Conservation (phyloP, 2,329 filamentous ascomycete genomes). For the Elsinoe perseae region DNA sequence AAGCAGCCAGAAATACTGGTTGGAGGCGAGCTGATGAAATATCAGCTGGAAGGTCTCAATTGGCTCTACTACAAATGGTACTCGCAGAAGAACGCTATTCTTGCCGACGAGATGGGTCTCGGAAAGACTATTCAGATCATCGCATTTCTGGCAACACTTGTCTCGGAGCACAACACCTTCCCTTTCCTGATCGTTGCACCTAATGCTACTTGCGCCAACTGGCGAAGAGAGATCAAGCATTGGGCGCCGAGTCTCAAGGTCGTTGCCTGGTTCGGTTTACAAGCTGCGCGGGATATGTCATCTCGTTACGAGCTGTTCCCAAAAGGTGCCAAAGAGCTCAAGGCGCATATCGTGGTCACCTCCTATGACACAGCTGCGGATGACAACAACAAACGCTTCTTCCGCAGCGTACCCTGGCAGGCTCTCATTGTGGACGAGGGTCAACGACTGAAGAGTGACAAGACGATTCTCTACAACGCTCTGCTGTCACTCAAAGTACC, state of each 20-base stretch:
- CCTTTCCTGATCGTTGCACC: conserved; percentile 91
- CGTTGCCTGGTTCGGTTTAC: conserved; percentile 84
- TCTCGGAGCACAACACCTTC: conserved; percentile 60
- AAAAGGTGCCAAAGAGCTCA: conserved; percentile 54
- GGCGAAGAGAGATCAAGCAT: conserved; percentile 89
- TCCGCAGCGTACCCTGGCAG: conserved; percentile 70
- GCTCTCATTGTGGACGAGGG: conserved; percentile 91
- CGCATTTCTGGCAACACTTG: conserved; percentile 65
- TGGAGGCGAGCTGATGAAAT: conserved; percentile 80
- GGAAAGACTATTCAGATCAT: conserved; percentile 96
- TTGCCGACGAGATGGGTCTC: conserved; percentile 96
- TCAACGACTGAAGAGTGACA: conserved; percentile 89
- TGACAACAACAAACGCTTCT: conserved; percentile 55
- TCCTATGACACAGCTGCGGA: conserved; percentile 88
- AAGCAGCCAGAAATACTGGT: conserved; percentile 66
- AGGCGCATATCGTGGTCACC: conserved; percentile 86
- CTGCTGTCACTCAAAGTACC: conserved; percentile 66
- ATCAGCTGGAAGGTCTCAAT: conserved; percentile 87
- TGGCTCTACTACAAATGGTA: conserved; percentile 93
- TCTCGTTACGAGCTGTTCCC: conserved; percentile 82
- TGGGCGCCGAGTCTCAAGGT: conserved; percentile 83
- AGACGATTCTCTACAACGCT: conserved; percentile 69
- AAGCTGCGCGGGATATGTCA: conserved; percentile 64
- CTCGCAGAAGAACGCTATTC: conserved; percentile 71
- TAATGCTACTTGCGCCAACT: conserved; percentile 94